Percentiles rank a stretch among this genome's conserved stretches.
These are phyloP conservation scores for Rhizoctonia solani DNA, from an alignment of 1,284 basidiomycete species.

Conservation along the genomic window DNA sequence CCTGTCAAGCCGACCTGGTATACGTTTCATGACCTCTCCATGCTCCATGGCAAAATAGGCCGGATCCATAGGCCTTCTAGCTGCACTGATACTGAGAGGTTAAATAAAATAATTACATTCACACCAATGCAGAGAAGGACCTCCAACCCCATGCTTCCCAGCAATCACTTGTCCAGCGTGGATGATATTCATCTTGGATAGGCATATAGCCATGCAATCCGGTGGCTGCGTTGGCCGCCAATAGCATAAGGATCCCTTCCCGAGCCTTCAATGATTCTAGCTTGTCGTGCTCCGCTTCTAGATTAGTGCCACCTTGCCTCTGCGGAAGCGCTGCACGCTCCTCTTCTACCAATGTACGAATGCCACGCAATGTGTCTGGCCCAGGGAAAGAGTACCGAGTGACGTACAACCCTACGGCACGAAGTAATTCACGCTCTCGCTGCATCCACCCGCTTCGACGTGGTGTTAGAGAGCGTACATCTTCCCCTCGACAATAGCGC, in stretches of 20 bases:
- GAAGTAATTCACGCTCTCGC: slow-evolving; percentile 28
- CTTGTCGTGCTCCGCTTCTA: not conserved
- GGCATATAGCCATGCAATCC: slow-evolving; percentile 32
- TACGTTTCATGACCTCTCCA: too few species aligned
- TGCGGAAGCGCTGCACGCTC: slow-evolving; percentile 11
- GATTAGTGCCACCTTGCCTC: not conserved
- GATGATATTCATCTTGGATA: slow-evolving; percentile 33
- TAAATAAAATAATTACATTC: not conserved
- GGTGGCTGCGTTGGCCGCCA: slow-evolving; percentile 28
- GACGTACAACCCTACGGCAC: slow-evolving; percentile 27
- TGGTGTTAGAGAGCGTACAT: slow-evolving; percentile 6
- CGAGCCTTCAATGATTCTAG: not conserved
- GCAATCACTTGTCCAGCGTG: slow-evolving; percentile 27
- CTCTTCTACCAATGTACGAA: slow-evolving; percentile 22
- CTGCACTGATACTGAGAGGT: too few species aligned
- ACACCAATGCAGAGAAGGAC: slow-evolving; percentile 1
- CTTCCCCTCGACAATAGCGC: slow-evolving; percentile 28
- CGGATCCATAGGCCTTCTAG: too few species aligned
- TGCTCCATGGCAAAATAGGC: too few species aligned
- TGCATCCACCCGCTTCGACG: slow-evolving; percentile 31
- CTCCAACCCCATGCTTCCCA: slow-evolving; percentile 33
- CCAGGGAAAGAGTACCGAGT: slow-evolving; percentile 28
- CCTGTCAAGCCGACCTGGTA: too few species aligned
- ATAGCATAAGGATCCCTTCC: slow-evolving; percentile 18
- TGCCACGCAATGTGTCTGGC: slow-evolving; percentile 23